phyloP scores from a whole-genome alignment of 2,329 filamentous ascomycete species.

The Berkeleyomyces basicola region DNA sequence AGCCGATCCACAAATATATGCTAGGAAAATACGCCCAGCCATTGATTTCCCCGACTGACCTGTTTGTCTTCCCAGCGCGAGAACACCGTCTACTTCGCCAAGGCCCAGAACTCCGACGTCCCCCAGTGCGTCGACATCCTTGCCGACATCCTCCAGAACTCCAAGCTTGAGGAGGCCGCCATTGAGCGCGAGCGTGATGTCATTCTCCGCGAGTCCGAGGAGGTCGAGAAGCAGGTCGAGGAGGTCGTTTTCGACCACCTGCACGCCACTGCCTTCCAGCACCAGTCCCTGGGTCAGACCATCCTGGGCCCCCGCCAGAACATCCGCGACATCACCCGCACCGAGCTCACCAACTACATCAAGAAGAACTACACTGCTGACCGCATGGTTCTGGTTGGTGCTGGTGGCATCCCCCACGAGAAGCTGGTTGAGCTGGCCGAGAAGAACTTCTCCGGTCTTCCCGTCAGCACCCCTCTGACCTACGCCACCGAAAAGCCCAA shows the following conservation, averaged over 20 bases:
- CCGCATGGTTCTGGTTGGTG: conserved; percentile 95
- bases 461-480: conserved; percentile 57
- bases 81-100: conserved; percentile 99
- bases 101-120: conserved; percentile 95
- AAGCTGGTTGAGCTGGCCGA: conserved; percentile 91
- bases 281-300: conserved; percentile 89
- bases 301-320: conserved; percentile 97
- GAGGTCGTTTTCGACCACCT: conserved; percentile 99
- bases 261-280: conserved; percentile 94
- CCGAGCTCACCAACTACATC: conserved; percentile 90
- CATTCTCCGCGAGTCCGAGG: conserved; percentile 95
- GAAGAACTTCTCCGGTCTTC: conserved; percentile 77
- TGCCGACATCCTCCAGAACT: conserved; percentile 98
- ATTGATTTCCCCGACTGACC: conserved; percentile 1
- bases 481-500: conserved; percentile 66
- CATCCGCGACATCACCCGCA: conserved; percentile 86
- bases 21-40: background rate
- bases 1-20: background rate
- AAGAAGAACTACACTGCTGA: conserved; percentile 99
- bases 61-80: conserved; percentile 49
- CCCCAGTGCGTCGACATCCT: conserved; percentile 95
- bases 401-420: conserved; percentile 84
- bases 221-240: conserved; percentile 99
- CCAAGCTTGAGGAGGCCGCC: conserved; percentile 81
- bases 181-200: conserved; percentile 98